Conservation (phyloP, 108 stramenopile species). For the Aurantiochytrium sp. region DNA sequence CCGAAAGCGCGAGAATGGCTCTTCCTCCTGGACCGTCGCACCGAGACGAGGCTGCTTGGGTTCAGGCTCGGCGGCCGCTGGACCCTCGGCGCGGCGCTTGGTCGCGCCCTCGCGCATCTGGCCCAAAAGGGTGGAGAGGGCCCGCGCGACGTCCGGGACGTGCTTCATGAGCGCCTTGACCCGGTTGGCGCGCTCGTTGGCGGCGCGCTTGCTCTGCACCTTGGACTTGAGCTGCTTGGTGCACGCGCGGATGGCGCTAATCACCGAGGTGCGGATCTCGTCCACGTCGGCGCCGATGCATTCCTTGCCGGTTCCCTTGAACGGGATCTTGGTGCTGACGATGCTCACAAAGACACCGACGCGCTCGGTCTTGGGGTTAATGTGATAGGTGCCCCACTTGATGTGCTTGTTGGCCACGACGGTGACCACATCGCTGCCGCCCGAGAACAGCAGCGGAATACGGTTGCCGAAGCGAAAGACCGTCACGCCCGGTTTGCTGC, state of each 20-base stretch:
- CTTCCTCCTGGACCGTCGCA: not conserved
- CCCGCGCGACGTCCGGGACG: slow-evolving; percentile 28
- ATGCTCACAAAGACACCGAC: slow-evolving; percentile 91
- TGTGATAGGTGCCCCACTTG: slow-evolving; percentile 85
- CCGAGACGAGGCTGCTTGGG: no score
- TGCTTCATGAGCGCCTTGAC: slow-evolving; percentile 24
- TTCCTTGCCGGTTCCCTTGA: slow-evolving; percentile 97
- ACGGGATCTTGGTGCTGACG: slow-evolving; percentile 91
- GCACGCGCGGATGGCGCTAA: slow-evolving; percentile 45
- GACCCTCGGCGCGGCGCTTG: not conserved
- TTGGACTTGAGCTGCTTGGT: slow-evolving; percentile 34
- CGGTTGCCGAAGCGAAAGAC: slow-evolving; percentile 94
- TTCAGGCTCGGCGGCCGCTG: no score
- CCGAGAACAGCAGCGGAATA: slow-evolving; percentile 91
- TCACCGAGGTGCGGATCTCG: slow-evolving; percentile 45
- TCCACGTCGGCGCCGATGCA: slow-evolving; percentile 56
- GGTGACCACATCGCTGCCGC: slow-evolving; percentile 86
- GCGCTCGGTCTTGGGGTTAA: slow-evolving; percentile 84
- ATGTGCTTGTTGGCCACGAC: slow-evolving; percentile 72
- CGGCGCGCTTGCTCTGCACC: not conserved
- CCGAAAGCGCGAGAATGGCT: not conserved
- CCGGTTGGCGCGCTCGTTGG: not conserved
- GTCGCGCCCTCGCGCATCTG: not conserved
- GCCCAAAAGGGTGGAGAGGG: not conserved
- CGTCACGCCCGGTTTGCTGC: slow-evolving; percentile 72